Conservation (phyloP, 129 eudicot genomes). For the Ambrosia artemisiifolia region DNA sequence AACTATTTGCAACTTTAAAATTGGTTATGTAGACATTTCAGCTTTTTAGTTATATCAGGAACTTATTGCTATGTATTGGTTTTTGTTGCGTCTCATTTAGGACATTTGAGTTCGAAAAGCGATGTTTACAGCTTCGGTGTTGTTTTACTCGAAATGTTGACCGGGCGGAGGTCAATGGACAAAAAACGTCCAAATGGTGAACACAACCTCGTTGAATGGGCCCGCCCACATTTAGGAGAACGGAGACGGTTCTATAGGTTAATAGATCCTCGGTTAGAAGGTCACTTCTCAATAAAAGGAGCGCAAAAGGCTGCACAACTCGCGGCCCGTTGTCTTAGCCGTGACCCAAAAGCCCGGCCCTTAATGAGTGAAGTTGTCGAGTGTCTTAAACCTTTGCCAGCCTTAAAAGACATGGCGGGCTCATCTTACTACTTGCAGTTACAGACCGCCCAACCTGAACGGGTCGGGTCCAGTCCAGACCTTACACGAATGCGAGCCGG, state of each 20-base stretch:
- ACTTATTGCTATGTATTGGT: conserved; percentile 11
- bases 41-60: no score
- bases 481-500: conserved; percentile 43
- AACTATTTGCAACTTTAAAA: neutral
- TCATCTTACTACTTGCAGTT: conserved; percentile 48
- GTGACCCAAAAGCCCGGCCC: conserved; percentile 60
- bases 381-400: conserved; percentile 52
- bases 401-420: conserved; percentile 64
- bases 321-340: conserved; percentile 61
- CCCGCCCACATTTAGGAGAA: conserved; percentile 54
- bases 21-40: neutral
- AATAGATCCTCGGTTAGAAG: conserved; percentile 57
- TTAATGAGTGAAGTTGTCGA: conserved; percentile 59
- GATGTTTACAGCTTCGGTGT: conserved; percentile 67
- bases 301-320: conserved; percentile 63
- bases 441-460: conserved; percentile 42
- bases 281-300: conserved; percentile 59
- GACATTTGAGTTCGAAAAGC: conserved; percentile 53
- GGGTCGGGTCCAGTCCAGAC: conserved; percentile 48
- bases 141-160: conserved; percentile 56
- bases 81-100: conserved; percentile 21
- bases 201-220: conserved; percentile 68
- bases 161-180: conserved; percentile 67
- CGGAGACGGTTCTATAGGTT: conserved; percentile 46
- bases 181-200: conserved; percentile 58